Evolutionary conservation across 306 rosid species (phyloP), one percentile per base, ranked within the genome.

Genomic region (Malus orientalis): DNA sequence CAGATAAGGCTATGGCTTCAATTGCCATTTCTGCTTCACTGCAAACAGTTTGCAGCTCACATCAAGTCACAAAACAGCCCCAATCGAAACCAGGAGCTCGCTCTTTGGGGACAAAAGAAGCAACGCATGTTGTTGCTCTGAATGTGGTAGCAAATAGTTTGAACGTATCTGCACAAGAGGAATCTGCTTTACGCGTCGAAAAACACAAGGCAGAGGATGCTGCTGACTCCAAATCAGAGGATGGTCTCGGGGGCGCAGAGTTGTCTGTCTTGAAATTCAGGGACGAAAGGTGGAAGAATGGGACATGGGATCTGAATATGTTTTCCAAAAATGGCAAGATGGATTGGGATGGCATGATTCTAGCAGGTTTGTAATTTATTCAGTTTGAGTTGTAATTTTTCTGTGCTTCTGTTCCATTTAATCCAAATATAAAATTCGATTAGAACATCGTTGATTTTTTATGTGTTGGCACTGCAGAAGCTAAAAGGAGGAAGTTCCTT

Each of bases 281-380:
- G 0, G 83, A 86, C n/a, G n/a, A 75, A 74, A 69, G 80, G n/a
- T 86, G 89, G 87, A 86, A 79, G 77, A 81, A 83, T 9, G 87
- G 87, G 33, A 83, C 85, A 16, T 86, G 87, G 87, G 85, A 86
- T 86, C 64, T 83, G 5, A 86, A 81, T 45, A 73, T 81, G 89
- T 81, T 86, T 77, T 81, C 80, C 29, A 73, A 69, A 23, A 62
- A 81, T 69, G 81, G 89, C 18, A 86, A 71, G 60, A 71, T 86
- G 64, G 82, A 83, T 49, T 83, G 87, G 84, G 87, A 81, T 72
- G 82, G 70, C 42, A 78, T 86, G 63, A 86, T 86, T 69, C 45
- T 73, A 60, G 85, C 87, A 81, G 84, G 84, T 69, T 20, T 22
- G 13, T 58, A 9, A 33, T 15, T 14, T 4, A 8, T 36, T 29